Percentiles rank a stretch among this genome's conserved stretches.
phyloP scores from a whole-genome alignment of 1,284 basidiomycete species.

The Jaminaea rosea region DNA sequence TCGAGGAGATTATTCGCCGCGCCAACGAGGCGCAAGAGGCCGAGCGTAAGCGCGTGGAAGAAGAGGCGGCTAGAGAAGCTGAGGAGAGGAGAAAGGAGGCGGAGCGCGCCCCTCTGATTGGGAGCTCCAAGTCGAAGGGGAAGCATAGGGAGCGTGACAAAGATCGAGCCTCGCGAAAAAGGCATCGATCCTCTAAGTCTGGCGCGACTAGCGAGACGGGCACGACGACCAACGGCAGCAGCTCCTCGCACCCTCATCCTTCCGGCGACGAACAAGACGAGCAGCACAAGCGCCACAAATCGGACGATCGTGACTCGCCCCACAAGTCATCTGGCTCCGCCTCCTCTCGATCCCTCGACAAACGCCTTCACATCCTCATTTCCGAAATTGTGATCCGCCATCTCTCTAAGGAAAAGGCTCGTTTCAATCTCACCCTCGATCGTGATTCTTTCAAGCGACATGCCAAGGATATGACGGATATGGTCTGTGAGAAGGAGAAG shows the following conservation, averaged over 20 bases:
- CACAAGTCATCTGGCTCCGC: no score
- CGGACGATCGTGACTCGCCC: no score
- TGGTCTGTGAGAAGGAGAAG: slow-evolving; percentile 86
- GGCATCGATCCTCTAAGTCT: no score
- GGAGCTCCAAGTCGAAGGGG: no score
- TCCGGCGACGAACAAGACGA: slow-evolving; percentile 9
- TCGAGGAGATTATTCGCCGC: slow-evolving; percentile 43
- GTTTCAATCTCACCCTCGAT: slow-evolving; percentile 54
- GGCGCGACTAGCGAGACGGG: no score
- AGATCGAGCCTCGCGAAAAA: no score
- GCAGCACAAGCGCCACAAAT: neutral
- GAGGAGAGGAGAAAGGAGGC: slow-evolving; percentile 13
- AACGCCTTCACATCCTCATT: slow-evolving; percentile 65
- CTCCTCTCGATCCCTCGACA: slow-evolving; percentile 14
- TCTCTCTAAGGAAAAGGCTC: slow-evolving; percentile 77
- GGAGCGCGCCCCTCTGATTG: no score
- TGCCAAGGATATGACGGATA: slow-evolving; percentile 78
- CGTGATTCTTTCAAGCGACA: slow-evolving; percentile 85
- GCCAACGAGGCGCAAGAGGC: slow-evolving; percentile 36
- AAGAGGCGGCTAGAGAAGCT: slow-evolving; percentile 6
- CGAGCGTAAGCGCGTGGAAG: slow-evolving; percentile 11
- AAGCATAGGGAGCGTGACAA: no score
- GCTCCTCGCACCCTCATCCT: no score
- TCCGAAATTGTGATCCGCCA: slow-evolving; percentile 79
- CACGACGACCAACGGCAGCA: no score